These are phyloP conservation scores for Oligophagozyma castellii DNA, from an alignment of 1,139 yeast species.

Conservation along the genomic window DNA sequence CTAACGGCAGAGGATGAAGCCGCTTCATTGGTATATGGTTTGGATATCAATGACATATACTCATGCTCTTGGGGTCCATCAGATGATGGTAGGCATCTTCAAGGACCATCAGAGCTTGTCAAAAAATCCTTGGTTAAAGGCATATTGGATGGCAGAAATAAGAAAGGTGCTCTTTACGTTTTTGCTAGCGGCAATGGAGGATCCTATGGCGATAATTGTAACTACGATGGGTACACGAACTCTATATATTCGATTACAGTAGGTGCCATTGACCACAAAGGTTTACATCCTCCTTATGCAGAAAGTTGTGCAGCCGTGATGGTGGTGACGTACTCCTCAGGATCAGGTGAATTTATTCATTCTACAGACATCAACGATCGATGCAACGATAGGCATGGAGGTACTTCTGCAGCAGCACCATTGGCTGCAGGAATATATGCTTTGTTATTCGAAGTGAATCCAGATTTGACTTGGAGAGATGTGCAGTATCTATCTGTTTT, in stretches of 20 bases:
- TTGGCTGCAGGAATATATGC: constrained; percentile 92
- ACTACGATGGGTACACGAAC: constrained; percentile 95
- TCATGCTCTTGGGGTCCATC: constrained; percentile 99
- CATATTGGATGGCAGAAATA: constrained; percentile 66
- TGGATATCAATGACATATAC: constrained; percentile 78
- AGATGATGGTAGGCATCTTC: constrained; percentile 80
- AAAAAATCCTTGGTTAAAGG: constrained; percentile 75
- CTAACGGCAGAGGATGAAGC: constrained; percentile 87
- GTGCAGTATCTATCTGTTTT: constrained; percentile 71
- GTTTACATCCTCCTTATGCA: constrained; percentile 74
- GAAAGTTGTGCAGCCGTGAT: constrained; percentile 92
- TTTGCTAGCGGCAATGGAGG: constrained; percentile 98
- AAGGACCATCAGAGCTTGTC: constrained; percentile 70
- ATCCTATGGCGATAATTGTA: constrained; percentile 70
- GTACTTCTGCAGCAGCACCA: constrained; percentile 99
- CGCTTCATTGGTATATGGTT: constrained; percentile 64
- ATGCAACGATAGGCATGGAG: constrained; percentile 76
- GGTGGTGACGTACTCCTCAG: constrained; percentile 92
- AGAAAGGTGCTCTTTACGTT: constrained; percentile 80
- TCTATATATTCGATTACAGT: constrained; percentile 91
- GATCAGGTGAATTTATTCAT: constrained; percentile 79
- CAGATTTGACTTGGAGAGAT: constrained; percentile 91
- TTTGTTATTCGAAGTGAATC: constrained; percentile 66
- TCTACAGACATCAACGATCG: constrained; percentile 71
- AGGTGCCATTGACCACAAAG: constrained; percentile 81